A percentile compares a stretch with the other conserved stretches of the same genome.
Evolutionary conservation across 192 early-diverging fungal species (phyloP).

Genomic region (Entomortierella lignicola): DNA sequence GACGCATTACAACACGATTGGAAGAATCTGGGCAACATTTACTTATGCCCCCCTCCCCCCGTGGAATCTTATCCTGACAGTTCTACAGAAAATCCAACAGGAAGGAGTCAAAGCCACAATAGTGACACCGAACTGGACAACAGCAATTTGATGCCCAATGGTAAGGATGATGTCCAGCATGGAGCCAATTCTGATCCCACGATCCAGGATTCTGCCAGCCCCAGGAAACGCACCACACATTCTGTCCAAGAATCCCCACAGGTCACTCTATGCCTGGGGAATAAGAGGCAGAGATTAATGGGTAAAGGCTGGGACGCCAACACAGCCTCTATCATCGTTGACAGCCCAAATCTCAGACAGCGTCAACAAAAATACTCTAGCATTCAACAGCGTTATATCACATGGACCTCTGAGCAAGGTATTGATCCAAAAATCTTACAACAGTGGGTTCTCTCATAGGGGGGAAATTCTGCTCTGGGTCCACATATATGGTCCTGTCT

Average conservation of each 20-base stretch:
- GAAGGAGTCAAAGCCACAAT: slow-evolving; percentile 15
- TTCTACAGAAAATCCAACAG: slow-evolving; percentile 12
- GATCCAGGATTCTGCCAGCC: slow-evolving; percentile 1
- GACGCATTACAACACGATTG: slow-evolving; percentile 16
- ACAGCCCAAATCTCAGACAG: background rate
- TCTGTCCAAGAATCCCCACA: slow-evolving; percentile 18
- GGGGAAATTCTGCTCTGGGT: slow-evolving; percentile 18
- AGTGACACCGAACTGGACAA: slow-evolving; percentile 27
- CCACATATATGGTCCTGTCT: slow-evolving; percentile 17
- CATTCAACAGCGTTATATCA: background rate
- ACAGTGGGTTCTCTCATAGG: background rate
- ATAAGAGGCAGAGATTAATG: slow-evolving; percentile 4
- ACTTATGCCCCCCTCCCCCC: slow-evolving; percentile 30
- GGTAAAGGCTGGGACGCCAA: slow-evolving; percentile 4
- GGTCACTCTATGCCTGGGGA: slow-evolving; percentile 17
- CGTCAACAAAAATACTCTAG: background rate
- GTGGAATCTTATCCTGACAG: slow-evolving; percentile 25
- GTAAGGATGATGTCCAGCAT: slow-evolving; percentile 7
- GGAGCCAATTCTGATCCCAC: slow-evolving; percentile 2
- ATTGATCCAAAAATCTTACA: background rate
- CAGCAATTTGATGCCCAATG: slow-evolving; percentile 20
- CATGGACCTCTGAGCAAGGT: too few relatives aligned
- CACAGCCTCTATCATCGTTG: background rate
- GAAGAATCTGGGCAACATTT: slow-evolving; percentile 17
- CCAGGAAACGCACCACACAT: slow-evolving; percentile 16